Conservation (phyloP, 2,329 filamentous ascomycete genomes). For the Trichoderma hamatum region DNA sequence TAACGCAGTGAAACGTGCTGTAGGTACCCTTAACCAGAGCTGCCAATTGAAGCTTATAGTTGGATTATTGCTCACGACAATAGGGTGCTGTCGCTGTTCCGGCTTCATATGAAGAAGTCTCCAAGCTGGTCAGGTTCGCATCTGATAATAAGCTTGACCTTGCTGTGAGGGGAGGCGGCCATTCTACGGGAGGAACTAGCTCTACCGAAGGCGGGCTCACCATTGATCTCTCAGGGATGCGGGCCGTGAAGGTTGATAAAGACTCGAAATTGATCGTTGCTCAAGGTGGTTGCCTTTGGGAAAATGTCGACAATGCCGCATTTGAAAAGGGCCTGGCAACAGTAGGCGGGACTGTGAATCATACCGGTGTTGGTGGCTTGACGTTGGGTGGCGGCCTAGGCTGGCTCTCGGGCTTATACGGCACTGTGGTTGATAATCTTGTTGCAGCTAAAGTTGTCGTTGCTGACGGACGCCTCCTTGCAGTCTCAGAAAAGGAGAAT, state of each 20-base stretch:
- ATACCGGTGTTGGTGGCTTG: conserved; percentile 63
- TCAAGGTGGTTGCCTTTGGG: conserved; percentile 56
- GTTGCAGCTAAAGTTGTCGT: conserved; percentile 45
- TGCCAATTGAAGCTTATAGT: too few relatives aligned
- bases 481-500: conserved; percentile 45
- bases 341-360: conserved; percentile 64
- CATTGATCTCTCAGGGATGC: conserved; percentile 57
- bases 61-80: background rate
- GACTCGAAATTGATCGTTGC: conserved; percentile 48
- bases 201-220: conserved; percentile 56
- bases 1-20: conserved; percentile 13
- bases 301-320: conserved; percentile 56
- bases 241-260: conserved; percentile 50
- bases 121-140: conserved; percentile 33
- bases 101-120: conserved; percentile 40
- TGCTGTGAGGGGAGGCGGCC: conserved; percentile 57
- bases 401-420: conserved; percentile 56
- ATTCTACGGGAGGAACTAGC: conserved; percentile 55
- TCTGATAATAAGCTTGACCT: conserved; percentile 47
- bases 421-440: conserved; percentile 52
- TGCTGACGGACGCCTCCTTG: conserved; percentile 41
- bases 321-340: conserved; percentile 56
- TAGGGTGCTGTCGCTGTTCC: conserved; percentile 49
- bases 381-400: conserved; percentile 62
- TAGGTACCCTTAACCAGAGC: background rate